phyloP scores from a whole-genome alignment of 2,329 filamentous ascomycete genomes.

The Lojkania enalia region DNA sequence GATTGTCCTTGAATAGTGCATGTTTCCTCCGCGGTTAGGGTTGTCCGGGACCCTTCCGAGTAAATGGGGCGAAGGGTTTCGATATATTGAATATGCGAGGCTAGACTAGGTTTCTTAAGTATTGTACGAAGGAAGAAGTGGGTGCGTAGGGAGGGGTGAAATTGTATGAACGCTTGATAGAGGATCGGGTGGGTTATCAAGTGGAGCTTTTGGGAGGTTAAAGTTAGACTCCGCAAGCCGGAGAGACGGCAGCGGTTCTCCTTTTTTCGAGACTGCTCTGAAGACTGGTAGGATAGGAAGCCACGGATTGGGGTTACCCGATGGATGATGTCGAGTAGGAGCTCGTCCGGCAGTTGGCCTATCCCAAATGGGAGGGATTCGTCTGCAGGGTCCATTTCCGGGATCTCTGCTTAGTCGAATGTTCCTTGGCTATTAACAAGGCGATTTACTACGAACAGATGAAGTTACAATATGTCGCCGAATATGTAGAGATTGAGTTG shows the following conservation, averaged over 20 bases:
- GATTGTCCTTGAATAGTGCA: neutral
- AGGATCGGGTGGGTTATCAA: constrained; percentile 17
- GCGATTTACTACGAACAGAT: too few species aligned
- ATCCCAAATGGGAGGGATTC: constrained; percentile 7
- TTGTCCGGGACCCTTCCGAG: neutral
- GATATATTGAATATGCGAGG: constrained; percentile 8
- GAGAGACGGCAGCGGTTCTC: constrained; percentile 6
- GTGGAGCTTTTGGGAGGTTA: constrained; percentile 18
- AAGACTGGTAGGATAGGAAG: constrained; percentile 2
- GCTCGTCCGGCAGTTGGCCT: constrained; percentile 20
- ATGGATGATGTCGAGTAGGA: constrained; percentile 20
- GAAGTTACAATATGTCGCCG: too few species aligned
- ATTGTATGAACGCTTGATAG: constrained; percentile 21
- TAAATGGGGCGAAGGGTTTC: constrained; percentile 1
- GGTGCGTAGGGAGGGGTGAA: neutral
- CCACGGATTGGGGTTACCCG: constrained; percentile 19
- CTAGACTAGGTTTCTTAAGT: neutral
- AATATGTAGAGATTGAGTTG: too few species aligned
- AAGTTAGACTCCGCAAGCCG: constrained; percentile 16
- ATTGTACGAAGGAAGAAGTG: constrained; percentile 8
- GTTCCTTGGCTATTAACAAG: too few species aligned
- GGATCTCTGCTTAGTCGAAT: too few species aligned
- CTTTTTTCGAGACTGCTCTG: constrained; percentile 6
- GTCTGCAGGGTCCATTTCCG: constrained; percentile 2
- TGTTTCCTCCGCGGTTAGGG: neutral